phyloP scores from a whole-genome alignment of 1,284 basidiomycete species.

The Fistulinella cinereoalba region DNA sequence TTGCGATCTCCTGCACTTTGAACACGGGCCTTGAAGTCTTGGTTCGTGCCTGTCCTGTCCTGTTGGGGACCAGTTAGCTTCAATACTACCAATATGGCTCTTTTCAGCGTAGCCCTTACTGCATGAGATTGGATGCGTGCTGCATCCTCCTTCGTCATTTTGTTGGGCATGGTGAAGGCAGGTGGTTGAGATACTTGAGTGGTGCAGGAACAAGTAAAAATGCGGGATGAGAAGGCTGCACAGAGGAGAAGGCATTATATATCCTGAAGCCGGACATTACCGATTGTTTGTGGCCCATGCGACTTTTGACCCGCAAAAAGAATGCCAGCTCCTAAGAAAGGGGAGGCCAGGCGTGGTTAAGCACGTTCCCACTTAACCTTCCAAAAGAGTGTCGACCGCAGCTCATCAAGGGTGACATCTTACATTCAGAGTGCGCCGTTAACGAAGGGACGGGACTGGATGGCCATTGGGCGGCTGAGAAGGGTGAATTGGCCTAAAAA shows the following conservation, averaged over 20 bases:
- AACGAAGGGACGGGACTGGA: background rate
- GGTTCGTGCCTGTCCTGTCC: conserved; percentile 6
- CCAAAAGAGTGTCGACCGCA: background rate
- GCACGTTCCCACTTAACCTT: too few relatives aligned
- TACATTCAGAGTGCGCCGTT: background rate
- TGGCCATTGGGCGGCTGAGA: too few relatives aligned
- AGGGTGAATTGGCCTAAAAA: too few relatives aligned
- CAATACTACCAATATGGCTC: background rate
- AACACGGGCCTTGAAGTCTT: conserved; percentile 11
- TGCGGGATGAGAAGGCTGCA: background rate
- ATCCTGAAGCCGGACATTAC: background rate
- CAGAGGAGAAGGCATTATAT: conserved; percentile 1
- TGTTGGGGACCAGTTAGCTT: background rate
- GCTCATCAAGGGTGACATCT: background rate
- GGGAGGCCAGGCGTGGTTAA: too few relatives aligned
- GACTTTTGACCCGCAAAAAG: background rate
- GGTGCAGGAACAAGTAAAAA: background rate
- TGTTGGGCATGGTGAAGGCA: conserved; percentile 2
- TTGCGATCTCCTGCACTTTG: conserved; percentile 9
- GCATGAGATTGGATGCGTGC: conserved; percentile 12
- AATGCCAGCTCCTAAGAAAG: too few relatives aligned
- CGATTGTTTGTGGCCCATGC: background rate
- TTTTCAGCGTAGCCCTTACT: conserved; percentile 8
- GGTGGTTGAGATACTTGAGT: background rate
- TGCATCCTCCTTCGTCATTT: conserved; percentile 11